phyloP scores from a whole-genome alignment of 768 basidiomycete genomes.

The Exidia glandulosa region DNA sequence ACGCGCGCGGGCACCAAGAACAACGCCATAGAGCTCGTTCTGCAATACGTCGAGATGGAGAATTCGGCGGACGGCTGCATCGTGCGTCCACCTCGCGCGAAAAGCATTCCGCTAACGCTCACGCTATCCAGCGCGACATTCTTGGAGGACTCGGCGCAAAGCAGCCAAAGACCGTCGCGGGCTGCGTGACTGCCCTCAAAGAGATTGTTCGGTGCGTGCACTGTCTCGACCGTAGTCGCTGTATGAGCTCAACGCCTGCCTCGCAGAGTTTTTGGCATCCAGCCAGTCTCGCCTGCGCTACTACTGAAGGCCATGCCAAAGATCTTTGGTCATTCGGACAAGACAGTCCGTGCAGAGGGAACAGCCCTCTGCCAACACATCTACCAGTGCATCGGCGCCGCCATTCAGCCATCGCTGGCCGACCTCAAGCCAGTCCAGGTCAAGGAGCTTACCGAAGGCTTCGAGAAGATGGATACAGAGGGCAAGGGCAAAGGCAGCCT shows the following conservation, averaged over 20 bases:
- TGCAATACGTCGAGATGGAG: constrained; percentile 91
- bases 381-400: constrained; percentile 79
- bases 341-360: constrained; percentile 90
- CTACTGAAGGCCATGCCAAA: constrained; percentile 84
- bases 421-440: constrained; percentile 96
- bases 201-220: constrained; percentile 69
- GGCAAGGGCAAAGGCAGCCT: constrained; percentile 75
- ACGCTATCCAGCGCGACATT: constrained; percentile 35
- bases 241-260: not conserved
- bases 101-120: not conserved
- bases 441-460: constrained; percentile 87
- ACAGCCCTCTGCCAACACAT: constrained; percentile 59
- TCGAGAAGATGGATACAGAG: constrained; percentile 73
- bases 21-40: constrained; percentile 71
- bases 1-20: constrained; percentile 81
- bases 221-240: not conserved
- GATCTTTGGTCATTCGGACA: constrained; percentile 91
- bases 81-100: constrained; percentile 42
- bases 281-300: constrained; percentile 60
- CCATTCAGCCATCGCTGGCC: constrained; percentile 71
- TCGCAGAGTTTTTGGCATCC: constrained; percentile 65
- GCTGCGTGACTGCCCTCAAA: constrained; percentile 62
- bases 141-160: constrained; percentile 81
- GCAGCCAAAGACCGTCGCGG: constrained; percentile 88
- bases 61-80: constrained; percentile 79